These are phyloP conservation scores for Dioszegia hungarica DNA, from an alignment of 768 basidiomycete species.

Conservation along the genomic window DNA sequence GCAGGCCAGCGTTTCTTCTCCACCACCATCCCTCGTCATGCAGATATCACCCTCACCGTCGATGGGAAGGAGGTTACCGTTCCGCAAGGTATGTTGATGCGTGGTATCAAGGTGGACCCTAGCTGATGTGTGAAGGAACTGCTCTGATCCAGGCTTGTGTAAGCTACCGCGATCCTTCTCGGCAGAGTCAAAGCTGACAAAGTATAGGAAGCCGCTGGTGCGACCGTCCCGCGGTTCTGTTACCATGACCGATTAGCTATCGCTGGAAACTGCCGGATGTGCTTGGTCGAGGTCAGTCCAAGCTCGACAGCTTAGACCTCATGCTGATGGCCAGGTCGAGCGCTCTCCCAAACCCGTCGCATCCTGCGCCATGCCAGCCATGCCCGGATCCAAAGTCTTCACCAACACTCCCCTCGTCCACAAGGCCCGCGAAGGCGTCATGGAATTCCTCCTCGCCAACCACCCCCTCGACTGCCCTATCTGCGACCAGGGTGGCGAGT, in stretches of 20 bases:
- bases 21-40: slow-evolving; percentile 29
- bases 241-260: slow-evolving; percentile 70
- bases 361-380: slow-evolving; percentile 96
- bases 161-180: slow-evolving; percentile 12
- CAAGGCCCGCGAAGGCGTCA: slow-evolving; percentile 81
- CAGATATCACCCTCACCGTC: slow-evolving; percentile 75
- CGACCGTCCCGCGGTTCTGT: slow-evolving; percentile 48
- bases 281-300: slow-evolving; percentile 72
- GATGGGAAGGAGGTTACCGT: slow-evolving; percentile 98
- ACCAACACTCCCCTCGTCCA: slow-evolving; percentile 77
- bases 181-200: slow-evolving; percentile 40
- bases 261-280: slow-evolving; percentile 99
- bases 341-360: slow-evolving; percentile 91
- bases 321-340: slow-evolving; percentile 55
- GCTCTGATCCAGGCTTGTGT: slow-evolving; percentile 90
- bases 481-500: slow-evolving; percentile 98
- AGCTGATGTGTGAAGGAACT: slow-evolving; percentile 50
- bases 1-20: slow-evolving; percentile 37
- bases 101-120: background rate
- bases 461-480: slow-evolving; percentile 98
- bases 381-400: slow-evolving; percentile 87
- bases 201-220: slow-evolving; percentile 51
- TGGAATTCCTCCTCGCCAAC: slow-evolving; percentile 97
- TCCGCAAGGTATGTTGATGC: slow-evolving; percentile 73
- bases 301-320: background rate